Conservation (phyloP, 2,329 filamentous ascomycete species). For the Massarina eburnea region DNA sequence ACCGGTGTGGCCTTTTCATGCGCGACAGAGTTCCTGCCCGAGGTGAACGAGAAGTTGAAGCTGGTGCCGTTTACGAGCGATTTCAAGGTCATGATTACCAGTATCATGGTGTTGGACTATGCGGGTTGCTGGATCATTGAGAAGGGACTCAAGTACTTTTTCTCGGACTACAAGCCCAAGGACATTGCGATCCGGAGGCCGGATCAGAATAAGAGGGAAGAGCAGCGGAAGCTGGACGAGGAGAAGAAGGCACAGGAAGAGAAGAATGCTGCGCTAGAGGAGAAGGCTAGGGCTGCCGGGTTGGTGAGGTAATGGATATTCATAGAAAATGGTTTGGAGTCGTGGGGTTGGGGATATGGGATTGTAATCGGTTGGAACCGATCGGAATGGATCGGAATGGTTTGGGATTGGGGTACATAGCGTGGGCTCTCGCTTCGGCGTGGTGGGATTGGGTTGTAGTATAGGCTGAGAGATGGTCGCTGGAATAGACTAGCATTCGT, state of each 20-base stretch:
- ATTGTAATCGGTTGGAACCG: too few species aligned
- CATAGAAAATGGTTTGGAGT: not conserved
- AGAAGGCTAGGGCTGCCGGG: slow-evolving; percentile 20
- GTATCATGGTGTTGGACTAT: slow-evolving; percentile 86
- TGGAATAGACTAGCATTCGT: too few species aligned
- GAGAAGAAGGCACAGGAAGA: slow-evolving; percentile 42
- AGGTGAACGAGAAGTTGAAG: slow-evolving; percentile 90
- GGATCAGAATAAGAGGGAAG: slow-evolving; percentile 82
- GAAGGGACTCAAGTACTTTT: slow-evolving; percentile 77
- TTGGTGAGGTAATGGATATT: slow-evolving; percentile 7
- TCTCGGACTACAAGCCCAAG: slow-evolving; percentile 89
- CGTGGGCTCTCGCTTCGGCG: too few species aligned
- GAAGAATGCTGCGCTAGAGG: slow-evolving; percentile 35
- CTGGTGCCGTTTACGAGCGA: slow-evolving; percentile 86
- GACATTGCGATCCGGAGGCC: slow-evolving; percentile 86
- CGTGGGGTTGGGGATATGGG: too few species aligned
- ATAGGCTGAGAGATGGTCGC: too few species aligned
- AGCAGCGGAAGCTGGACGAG: slow-evolving; percentile 65
- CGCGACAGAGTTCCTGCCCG: slow-evolving; percentile 91
- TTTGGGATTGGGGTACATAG: not conserved
- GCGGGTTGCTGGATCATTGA: slow-evolving; percentile 85
- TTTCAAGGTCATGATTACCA: slow-evolving; percentile 85
- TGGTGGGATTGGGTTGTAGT: too few species aligned
- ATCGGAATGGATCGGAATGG: not conserved
- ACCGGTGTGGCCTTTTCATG: slow-evolving; percentile 90